A percentile compares a stretch with the other conserved stretches of the same genome.
Conservation (phyloP, 2,329 filamentous ascomycete genomes). For the Venturia asperata region DNA sequence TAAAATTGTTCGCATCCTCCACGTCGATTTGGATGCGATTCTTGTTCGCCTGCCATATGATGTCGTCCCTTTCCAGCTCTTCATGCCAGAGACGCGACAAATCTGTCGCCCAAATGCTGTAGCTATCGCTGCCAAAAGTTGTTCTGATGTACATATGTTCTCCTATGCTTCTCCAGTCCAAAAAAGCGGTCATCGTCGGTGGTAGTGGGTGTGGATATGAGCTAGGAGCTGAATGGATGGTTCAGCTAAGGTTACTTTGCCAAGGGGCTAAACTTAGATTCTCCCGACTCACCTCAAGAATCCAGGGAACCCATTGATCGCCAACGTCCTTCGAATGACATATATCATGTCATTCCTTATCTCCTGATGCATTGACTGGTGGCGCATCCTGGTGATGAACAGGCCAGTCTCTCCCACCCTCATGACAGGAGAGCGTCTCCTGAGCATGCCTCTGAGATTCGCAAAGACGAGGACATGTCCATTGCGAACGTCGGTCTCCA, state of each 20-base stretch:
- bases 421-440: neutral
- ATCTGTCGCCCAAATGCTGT: constrained; percentile 18
- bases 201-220: neutral
- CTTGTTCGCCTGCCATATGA: constrained; percentile 12
- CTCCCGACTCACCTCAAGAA: neutral
- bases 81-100: constrained; percentile 13
- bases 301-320: neutral
- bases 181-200: neutral
- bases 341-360: neutral
- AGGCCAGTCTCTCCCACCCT: neutral
- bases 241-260: constrained; percentile 5
- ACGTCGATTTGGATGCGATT: constrained; percentile 14
- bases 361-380: neutral
- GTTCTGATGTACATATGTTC: constrained; percentile 15
- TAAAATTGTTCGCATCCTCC: constrained; percentile 9
- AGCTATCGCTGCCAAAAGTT: constrained; percentile 4
- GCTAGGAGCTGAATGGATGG: neutral
- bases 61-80: constrained; percentile 14
- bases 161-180: constrained; percentile 10
- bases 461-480: neutral
- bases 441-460: neutral
- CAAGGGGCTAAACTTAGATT: constrained; percentile 5
- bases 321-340: neutral
- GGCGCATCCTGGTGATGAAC: neutral
- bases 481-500: neutral